A percentile compares a stretch with the other conserved stretches of the same genome.
phyloP scores from a whole-genome alignment of 129 eudicot genomes.

The Kitagawia praeruptora region DNA sequence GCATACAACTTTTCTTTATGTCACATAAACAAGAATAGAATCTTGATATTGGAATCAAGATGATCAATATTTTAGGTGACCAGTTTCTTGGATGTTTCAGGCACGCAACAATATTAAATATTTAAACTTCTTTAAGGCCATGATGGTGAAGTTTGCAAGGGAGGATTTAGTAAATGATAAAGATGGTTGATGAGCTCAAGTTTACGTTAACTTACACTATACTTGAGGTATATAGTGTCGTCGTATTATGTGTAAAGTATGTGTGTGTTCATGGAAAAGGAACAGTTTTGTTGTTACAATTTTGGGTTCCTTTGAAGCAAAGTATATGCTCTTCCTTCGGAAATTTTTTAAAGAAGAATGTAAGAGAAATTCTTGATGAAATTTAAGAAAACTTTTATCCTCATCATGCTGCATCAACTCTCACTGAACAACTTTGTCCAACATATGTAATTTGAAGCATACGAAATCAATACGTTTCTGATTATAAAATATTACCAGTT shows the following conservation, averaged over 20 bases:
- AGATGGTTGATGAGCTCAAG: constrained; percentile 2
- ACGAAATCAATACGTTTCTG: neutral
- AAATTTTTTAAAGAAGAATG: neutral
- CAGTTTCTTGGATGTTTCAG: constrained; percentile 20
- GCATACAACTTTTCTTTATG: constrained; percentile 1
- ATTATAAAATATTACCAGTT: neutral
- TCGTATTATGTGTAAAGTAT: constrained; percentile 2
- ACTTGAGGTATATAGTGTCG: constrained; percentile 19
- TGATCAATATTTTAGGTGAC: neutral
- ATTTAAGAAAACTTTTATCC: no score
- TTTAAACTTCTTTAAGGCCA: constrained; percentile 45
- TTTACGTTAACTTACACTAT: constrained; percentile 28
- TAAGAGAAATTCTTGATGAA: neutral
- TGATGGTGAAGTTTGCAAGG: constrained; percentile 35
- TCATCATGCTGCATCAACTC: neutral
- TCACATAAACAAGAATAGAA: neutral
- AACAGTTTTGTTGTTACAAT: neutral
- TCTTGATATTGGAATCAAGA: neutral
- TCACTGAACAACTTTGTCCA: neutral
- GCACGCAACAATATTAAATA: constrained; percentile 44
- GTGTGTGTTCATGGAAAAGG: constrained; percentile 19
- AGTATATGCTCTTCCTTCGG: constrained; percentile 8
- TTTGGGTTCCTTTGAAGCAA: constrained; percentile 32
- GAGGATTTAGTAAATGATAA: constrained; percentile 2
- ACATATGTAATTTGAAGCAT: neutral